Evolutionary conservation across 225 moss, liverwort and hornwort genomes (phyloP).

Genomic region (Straminergon stramineum): DNA sequence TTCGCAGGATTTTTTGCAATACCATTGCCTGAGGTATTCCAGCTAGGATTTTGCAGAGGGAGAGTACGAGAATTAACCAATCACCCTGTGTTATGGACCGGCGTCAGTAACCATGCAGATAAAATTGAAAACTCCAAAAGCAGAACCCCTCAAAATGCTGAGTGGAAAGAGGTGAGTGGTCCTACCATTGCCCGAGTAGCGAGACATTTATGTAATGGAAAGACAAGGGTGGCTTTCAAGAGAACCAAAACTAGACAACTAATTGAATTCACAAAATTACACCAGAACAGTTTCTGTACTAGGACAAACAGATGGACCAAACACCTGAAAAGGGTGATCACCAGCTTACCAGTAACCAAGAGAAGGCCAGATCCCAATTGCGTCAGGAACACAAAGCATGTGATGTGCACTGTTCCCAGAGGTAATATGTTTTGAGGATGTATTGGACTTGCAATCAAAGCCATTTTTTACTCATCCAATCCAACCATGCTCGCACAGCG

Average conservation of each 20-base stretch:
- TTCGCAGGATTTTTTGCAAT: background rate
- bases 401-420: background rate
- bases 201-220: background rate
- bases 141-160: background rate
- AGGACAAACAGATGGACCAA: background rate
- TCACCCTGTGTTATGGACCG: background rate
- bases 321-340: background rate
- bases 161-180: background rate
- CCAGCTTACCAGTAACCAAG: background rate
- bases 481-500: constrained; percentile 39
- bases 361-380: background rate
- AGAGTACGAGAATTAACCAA: background rate
- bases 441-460: background rate
- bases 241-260: background rate
- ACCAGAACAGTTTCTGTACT: background rate
- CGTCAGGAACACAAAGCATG: background rate
- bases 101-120: background rate
- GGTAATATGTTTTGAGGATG: background rate
- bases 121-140: background rate
- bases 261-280: background rate
- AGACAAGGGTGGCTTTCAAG: background rate
- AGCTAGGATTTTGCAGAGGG: background rate
- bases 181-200: background rate
- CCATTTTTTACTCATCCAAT: constrained; percentile 13
- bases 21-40: background rate